Evolutionary conservation across 1,139 yeast genomes (phyloP), one percentile per base, ranked within the genome.

Genomic region (Kurtzmaniella quercitrusa): DNA sequence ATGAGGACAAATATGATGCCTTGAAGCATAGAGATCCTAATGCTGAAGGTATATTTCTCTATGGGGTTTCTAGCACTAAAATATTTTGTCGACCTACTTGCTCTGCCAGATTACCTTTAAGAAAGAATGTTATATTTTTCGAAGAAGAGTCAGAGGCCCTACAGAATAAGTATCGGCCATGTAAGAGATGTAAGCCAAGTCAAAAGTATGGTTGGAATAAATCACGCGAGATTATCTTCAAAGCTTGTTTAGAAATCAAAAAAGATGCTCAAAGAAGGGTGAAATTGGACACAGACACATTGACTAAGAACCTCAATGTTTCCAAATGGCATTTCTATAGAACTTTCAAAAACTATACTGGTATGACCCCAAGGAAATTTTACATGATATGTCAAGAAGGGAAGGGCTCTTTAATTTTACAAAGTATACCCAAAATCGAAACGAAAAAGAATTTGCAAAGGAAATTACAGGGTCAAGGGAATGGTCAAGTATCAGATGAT

Each of bases 321-420:
- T 55, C 63, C 3, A 55, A 55, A 42, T 59, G 63, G 61, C 60
- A 59, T 40, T 54, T 57, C 38, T 56, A 52, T 41, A 46, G 64
- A 6, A 47, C 54, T 15, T 59, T 59, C 45, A 55, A 57, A 34
- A 48, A 50, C 36, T 57, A 57, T 39, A 52, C 58, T 9, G 55
- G 52, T 1, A 42, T 47, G 9, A 57, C 61, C 6, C 60, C 60
- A 6, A 47, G 52, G 20, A 46, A 48, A 40, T 56, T 45, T 46
- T 53, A 50, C 39, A 26, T 50, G 33, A 39, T 45, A 37, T 51
- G 52, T 37, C 21, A 26, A 3, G 26, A 34, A 39, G 42, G 44
- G 8, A 30, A 16, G 15, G 34, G 15, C 11, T 18, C 21, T 9
- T 30, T 45, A n/a, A 18, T 17, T 8, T 33, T 23, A 14, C 22